phyloP scores from a whole-genome alignment of 345 rosid species.

The Linum usitatissimum region DNA sequence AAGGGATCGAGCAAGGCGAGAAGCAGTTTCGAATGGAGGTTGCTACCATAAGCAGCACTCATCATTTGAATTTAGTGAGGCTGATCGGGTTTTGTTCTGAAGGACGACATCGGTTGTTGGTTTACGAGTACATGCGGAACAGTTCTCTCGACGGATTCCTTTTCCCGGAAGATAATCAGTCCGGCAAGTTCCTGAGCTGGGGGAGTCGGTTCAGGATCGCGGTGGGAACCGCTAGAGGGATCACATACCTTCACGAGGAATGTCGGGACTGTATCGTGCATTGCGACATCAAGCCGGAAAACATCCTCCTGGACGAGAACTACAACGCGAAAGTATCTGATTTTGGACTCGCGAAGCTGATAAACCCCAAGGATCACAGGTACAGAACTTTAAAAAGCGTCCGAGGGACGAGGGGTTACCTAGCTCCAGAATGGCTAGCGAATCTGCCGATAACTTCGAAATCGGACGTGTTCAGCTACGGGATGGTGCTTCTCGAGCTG shows the following conservation, averaged over 20 bases:
- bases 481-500: conserved; percentile 13
- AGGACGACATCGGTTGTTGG: conserved; percentile 25
- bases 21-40: conserved; percentile 27
- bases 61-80: conserved; percentile 25
- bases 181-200: conserved; percentile 17
- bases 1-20: conserved; percentile 26
- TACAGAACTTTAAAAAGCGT: conserved; percentile 19
- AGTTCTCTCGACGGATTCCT: conserved; percentile 21
- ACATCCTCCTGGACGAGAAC: conserved; percentile 22
- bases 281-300: conserved; percentile 26
- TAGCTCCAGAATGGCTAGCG: conserved; percentile 28
- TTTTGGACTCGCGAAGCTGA: conserved; percentile 26
- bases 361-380: conserved; percentile 18
- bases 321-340: conserved; percentile 21
- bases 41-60: conserved; percentile 25
- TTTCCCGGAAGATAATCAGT: conserved; percentile 8
- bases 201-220: conserved; percentile 15
- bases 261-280: conserved; percentile 28
- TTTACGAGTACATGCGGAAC: conserved; percentile 25
- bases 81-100: conserved; percentile 23
- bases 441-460: conserved; percentile 25
- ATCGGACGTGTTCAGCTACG: conserved; percentile 21
- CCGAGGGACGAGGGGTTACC: conserved; percentile 24
- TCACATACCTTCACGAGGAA: conserved; percentile 27
- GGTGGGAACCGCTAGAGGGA: conserved; percentile 25